Evolutionary conservation across 176 grass and related monocot genomes (phyloP), one percentile per base, ranked within the genome.

Genomic region (Triticum timopheevii): DNA sequence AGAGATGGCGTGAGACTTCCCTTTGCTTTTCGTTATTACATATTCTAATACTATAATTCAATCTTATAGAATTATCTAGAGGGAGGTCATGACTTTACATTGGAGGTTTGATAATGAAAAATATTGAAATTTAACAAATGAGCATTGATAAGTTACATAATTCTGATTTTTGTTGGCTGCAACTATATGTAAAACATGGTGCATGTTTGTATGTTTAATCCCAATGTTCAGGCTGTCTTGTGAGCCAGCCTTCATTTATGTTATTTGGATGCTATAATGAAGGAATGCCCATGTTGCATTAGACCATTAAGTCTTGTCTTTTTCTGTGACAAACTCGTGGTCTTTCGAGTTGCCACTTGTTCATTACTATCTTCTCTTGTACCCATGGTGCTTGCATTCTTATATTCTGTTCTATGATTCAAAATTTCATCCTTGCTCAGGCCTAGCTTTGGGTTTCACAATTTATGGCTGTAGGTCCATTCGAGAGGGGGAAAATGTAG

Each of bases 401-500:
- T 33, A 13, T 5, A 31, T 8, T 39, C 2, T 64, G 0, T 15
- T 61, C 3, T 52, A 47, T 23, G 12, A 36, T 70, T 54, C 16
- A 1, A n/a, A 59, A 59, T 30, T 47, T 39, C n/a, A 9, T 49
- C 28, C 5, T 19, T 7, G 10, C 8, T 16, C 20, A 45, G 28
- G 35, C 17, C 7, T 10, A 15, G 44, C 31, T 65, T 80, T 63
- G 50, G 80, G 24, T 30, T 62, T 63, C 17, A 47, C 7, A 2
- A 19, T 30, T 61, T 87, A 90, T 77, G 77, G 27, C 27, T 42
- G 59, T 84, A 98, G 96, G 96, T 85, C 28, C 80, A 70, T 98
- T 98, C 82, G 86, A 90, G 30, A 88, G 84, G 42, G 92, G 93
- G 20, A 91, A 91, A 85, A 98, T 98, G 96, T 92, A 98, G 56